Base-by-base conservation (phyloP, 305 asterid species). In the Euphrasia arctica region DNA sequence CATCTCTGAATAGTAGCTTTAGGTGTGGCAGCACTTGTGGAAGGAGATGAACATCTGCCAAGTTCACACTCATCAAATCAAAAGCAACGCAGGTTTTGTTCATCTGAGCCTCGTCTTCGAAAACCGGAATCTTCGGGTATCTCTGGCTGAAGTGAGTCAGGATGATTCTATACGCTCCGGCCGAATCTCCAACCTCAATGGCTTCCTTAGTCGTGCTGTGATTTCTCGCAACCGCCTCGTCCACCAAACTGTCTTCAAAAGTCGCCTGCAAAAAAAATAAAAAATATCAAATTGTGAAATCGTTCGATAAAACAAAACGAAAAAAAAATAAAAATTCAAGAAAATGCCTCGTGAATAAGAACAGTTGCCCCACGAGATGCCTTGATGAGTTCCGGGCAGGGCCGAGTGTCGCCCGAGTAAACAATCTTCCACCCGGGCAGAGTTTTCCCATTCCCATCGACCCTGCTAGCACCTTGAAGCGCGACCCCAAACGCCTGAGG, bases 71-170 rank as follows among this genome's bases (percentile, higher is more conserved):
- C 95, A 93, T 90, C 92, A 90, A 39, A 64, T 93, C 98, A n/a
- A 93, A 93, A 1, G 95, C 99, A 71, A 93, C 78, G 86, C 95
- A 80, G 0, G 96, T 84, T 15, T 86, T 90, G 65, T 86, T 84
- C 87, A 80, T 81, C 72, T 81, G 88, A n/a, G 63, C 34, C 54
- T 90, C 89, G 27, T 90, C 89, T 29, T 88, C 96, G 31, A 90
- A 79, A 42, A 88, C 91, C n/a, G 96, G 99, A 51, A 93, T 82
- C 76, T 93, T 93, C 3, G 97, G 96, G 73, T 93, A 88, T 72
- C 97, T 77, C 74, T 93, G 99, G 82, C 98, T 92, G 80, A 92
- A 92, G 60, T 92, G 97, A 4, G 99, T 93, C 2, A 90, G 91
- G 32, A 93, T 86, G 9, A 88, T 68, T 0, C 96, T 87, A 60